Conservation (phyloP, 306 rosid genomes). For the Datisca glomerata region DNA sequence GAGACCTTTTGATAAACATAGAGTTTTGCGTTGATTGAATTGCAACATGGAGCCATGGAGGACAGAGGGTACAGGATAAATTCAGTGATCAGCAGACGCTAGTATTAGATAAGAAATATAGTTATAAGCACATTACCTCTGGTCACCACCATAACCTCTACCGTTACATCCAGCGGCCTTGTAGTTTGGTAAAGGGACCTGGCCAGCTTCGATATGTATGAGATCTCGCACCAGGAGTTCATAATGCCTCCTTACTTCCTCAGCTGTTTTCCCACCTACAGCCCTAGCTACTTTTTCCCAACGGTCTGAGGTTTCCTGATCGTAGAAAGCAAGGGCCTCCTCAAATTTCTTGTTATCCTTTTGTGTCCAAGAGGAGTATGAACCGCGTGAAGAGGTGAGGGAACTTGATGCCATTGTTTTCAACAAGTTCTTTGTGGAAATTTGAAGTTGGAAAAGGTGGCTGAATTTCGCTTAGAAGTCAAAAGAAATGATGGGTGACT, state of each 20-base stretch:
- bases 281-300: constrained; percentile 87
- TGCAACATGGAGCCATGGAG: constrained; percentile 1
- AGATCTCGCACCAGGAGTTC: constrained; percentile 71
- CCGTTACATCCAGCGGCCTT: constrained; percentile 24
- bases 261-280: constrained; percentile 64
- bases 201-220: constrained; percentile 59
- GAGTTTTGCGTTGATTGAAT: too few relatives aligned
- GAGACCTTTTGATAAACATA: too few relatives aligned
- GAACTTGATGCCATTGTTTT: constrained; percentile 26
- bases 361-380: constrained; percentile 49
- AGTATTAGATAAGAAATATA: too few relatives aligned
- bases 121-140: constrained; percentile 34
- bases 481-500: background rate
- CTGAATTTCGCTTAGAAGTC: background rate
- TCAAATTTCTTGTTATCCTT: constrained; percentile 77
- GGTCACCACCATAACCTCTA: constrained; percentile 24
- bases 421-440: background rate
- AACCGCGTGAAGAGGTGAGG: constrained; percentile 13
- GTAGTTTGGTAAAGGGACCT: constrained; percentile 59
- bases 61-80: background rate
- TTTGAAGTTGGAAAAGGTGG: background rate
- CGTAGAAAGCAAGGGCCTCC: constrained; percentile 76
- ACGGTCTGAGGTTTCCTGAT: constrained; percentile 67
- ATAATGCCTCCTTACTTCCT: constrained; percentile 69
- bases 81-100: background rate